These are phyloP conservation scores for Globisporangium orthogonon DNA, from an alignment of 352 stramenopile species.

Conservation along the genomic window DNA sequence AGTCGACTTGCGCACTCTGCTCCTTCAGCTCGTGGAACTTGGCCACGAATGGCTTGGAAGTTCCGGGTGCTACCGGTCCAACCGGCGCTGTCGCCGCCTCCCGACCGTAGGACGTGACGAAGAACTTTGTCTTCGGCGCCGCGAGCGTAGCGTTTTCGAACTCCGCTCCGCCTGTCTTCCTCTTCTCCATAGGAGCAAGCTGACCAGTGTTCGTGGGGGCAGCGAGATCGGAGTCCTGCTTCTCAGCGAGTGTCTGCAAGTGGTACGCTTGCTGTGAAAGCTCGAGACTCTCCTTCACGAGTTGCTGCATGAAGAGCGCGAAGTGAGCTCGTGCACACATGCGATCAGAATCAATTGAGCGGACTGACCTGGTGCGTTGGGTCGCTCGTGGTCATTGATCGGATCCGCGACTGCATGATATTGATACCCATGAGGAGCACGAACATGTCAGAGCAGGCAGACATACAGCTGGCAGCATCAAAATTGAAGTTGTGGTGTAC, in stretches of 20 bases:
- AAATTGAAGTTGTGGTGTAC: constrained; percentile 3
- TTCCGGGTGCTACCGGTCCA: background rate
- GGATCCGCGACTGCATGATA: constrained; percentile 5
- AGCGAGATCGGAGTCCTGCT: background rate
- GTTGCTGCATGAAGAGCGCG: constrained; percentile 13
- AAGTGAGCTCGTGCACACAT: background rate
- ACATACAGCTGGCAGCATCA: background rate
- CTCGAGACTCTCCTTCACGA: constrained; percentile 29
- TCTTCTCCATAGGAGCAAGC: background rate
- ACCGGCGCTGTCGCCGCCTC: constrained; percentile 9
- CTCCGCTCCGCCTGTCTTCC: background rate
- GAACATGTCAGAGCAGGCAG: background rate
- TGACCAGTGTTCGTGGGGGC: background rate
- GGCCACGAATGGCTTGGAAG: constrained; percentile 4
- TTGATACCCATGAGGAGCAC: too few relatives aligned
- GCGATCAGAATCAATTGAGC: background rate
- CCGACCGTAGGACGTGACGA: constrained; percentile 25
- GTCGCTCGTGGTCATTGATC: constrained; percentile 7
- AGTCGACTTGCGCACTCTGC: constrained; percentile 21
- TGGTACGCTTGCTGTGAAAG: constrained; percentile 51
- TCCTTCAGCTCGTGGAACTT: constrained; percentile 29
- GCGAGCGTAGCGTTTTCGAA: constrained; percentile 1
- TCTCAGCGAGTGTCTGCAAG: constrained; percentile 34
- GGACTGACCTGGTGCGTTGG: constrained; percentile 1
- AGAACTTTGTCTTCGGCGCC: constrained; percentile 26